Evolutionary conservation across 768 basidiomycete genomes (phyloP), one percentile per base, ranked within the genome.

Genomic region (Russula lepida): DNA sequence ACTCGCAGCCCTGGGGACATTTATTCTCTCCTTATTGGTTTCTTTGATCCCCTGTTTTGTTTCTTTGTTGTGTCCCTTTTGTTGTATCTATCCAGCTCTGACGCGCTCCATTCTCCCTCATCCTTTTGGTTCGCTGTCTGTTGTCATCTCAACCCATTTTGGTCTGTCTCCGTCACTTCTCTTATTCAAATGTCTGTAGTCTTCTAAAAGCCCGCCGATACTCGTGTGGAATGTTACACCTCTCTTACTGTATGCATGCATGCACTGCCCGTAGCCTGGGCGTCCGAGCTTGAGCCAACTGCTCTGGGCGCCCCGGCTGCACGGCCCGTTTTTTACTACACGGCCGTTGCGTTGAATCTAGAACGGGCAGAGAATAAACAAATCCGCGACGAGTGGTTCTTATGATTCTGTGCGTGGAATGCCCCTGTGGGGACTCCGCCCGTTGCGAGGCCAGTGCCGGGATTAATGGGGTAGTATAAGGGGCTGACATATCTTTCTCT

Each of bases 351-450:
- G 7, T 28, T 43, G 3, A 7, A 19, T 23, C 15, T 48, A 13
- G 21, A 35, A 15, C 9, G n/a, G 59, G 58, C 58, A 83, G 76
- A 78, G 77, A 81, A 74, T n/a, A 65, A 46, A 25, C 6, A 47
- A 27, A 15, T 65, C 73, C 70, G 52, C 68, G 69, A 67, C 70
- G 75, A 78, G 79, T 71, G 70, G 70, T 72, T 53, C 60, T 57
- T 43, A 41, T 37, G 54, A 37, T 53, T 37, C 35, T 43, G 52
- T 65, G 19, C 41, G 59, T 62, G 60, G 60, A 62, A 68, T 69
- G 85, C 85, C 79, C 80, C 83, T 84, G 81, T 84, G 84, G 85
- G 87, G 87, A 89, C 88, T 86, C 83, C 79, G 79, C 79, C 84
- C 81, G 76, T 74, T 81, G 87, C 84, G 74, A 88, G 88, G 85